These are phyloP conservation scores for Ceraceosorus bombacis DNA, from an alignment of 1,284 basidiomycete species.

Conservation along the genomic window DNA sequence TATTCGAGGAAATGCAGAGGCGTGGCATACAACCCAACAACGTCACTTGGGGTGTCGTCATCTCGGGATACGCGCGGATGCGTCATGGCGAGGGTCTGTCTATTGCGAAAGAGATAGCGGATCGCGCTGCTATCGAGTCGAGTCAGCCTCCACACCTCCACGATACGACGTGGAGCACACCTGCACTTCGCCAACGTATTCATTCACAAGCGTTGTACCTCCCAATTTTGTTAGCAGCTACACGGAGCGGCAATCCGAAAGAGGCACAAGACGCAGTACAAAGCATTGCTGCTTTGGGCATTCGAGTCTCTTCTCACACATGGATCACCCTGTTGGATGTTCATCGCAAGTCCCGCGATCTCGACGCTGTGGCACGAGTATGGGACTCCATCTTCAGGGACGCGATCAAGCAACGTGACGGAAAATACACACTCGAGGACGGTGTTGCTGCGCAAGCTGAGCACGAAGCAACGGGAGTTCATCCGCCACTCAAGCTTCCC, in stretches of 20 bases:
- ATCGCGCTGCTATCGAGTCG: slow-evolving; percentile 7
- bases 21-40: slow-evolving; percentile 65
- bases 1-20: slow-evolving; percentile 67
- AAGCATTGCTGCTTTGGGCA: slow-evolving; percentile 56
- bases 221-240: slow-evolving; percentile 61
- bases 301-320: slow-evolving; percentile 58
- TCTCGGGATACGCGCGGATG: slow-evolving; percentile 31
- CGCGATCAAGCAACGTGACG: slow-evolving; percentile 42
- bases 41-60: slow-evolving; percentile 65
- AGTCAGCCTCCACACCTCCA: slow-evolving; percentile 1
- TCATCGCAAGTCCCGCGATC: slow-evolving; percentile 61
- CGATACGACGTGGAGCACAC: not conserved
- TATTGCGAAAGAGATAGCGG: not conserved
- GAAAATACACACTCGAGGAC: not conserved
- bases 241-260: slow-evolving; percentile 53
- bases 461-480: not conserved
- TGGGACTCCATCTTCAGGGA: slow-evolving; percentile 66
- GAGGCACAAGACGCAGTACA: slow-evolving; percentile 60
- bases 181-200: too few relatives aligned
- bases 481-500: not conserved
- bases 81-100: slow-evolving; percentile 6
- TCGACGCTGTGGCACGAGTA: slow-evolving; percentile 57
- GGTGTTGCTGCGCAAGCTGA: not conserved
- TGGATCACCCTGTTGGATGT: slow-evolving; percentile 67
- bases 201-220: slow-evolving; percentile 52